Percentiles rank a stretch among this genome's conserved stretches.
phyloP scores from a whole-genome alignment of 108 stramenopile species.

The Fistulifera pelliculosa region DNA sequence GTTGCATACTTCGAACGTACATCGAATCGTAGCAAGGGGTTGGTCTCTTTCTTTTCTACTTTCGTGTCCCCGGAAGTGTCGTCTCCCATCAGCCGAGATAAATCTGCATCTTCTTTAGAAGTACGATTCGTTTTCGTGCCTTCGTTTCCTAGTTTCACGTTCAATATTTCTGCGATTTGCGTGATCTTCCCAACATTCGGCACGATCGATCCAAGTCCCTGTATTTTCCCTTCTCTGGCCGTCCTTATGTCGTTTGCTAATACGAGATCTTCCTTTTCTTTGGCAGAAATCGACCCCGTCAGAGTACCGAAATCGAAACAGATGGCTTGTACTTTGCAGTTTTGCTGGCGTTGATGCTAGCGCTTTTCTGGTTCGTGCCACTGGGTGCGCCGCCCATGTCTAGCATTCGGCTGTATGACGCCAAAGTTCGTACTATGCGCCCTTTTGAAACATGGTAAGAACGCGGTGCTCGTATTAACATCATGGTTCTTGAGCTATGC shows the following conservation, averaged over 20 bases:
- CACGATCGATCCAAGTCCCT: neutral
- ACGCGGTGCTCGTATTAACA: too few species aligned
- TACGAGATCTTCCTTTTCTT: neutral
- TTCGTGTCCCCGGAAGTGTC: neutral
- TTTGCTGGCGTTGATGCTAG: conserved; percentile 56
- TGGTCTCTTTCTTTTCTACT: neutral
- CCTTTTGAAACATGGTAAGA: too few species aligned
- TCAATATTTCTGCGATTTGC: conserved; percentile 47
- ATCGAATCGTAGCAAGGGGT: conserved; percentile 23
- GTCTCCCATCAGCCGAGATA: conserved; percentile 21
- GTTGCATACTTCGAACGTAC: conserved; percentile 72
- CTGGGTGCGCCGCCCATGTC: conserved; percentile 66
- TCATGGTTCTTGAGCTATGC: too few species aligned
- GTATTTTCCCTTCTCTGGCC: neutral
- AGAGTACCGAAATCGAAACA: conserved; percentile 75
- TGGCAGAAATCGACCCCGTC: conserved; percentile 10
- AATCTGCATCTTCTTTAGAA: conserved; percentile 26
- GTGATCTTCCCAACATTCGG: conserved; percentile 32
- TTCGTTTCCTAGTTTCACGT: conserved; percentile 31
- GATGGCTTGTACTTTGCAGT: conserved; percentile 67
- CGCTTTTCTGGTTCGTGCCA: conserved; percentile 21
- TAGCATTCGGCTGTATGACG: conserved; percentile 39
- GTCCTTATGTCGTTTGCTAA: neutral
- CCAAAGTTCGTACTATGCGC: too few species aligned
- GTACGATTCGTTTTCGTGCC: neutral